Percentiles rank a stretch among this genome's conserved stretches.
These are phyloP conservation scores for Phytophthora aleatoria DNA, from an alignment of 352 stramenopile species.

Conservation along the genomic window DNA sequence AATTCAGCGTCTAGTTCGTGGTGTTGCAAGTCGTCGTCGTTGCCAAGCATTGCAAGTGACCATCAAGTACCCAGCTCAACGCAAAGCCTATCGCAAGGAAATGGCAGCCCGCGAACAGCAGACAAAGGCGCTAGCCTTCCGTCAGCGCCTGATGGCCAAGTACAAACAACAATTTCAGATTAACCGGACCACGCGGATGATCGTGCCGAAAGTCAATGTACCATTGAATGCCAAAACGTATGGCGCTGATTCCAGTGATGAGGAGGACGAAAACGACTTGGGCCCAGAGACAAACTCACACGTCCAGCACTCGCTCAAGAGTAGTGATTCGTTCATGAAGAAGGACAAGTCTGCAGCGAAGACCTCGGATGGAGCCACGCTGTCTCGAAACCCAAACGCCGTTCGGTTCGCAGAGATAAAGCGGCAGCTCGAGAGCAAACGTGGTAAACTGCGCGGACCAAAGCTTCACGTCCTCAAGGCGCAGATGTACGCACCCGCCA, in stretches of 20 bases:
- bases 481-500: conserved; percentile 32
- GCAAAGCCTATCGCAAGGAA: conserved; percentile 45
- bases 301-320: conserved; percentile 32
- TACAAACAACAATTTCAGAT: conserved; percentile 62
- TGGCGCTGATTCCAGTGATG: conserved; percentile 3
- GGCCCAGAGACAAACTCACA: conserved; percentile 21
- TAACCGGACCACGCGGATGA: conserved; percentile 56
- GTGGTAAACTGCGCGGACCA: conserved; percentile 38
- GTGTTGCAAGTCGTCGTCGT: conserved; percentile 39
- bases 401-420: conserved; percentile 49
- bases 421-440: conserved; percentile 40
- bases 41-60: conserved; percentile 47
- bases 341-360: background rate
- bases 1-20: conserved; percentile 72
- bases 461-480: conserved; percentile 58
- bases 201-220: conserved; percentile 36
- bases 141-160: conserved; percentile 56
- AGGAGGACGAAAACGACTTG: conserved; percentile 8
- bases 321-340: background rate
- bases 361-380: background rate
- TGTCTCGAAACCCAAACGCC: conserved; percentile 41
- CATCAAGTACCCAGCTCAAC: conserved; percentile 49
- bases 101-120: conserved; percentile 28
- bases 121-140: conserved; percentile 39
- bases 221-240: conserved; percentile 10